Evolutionary conservation across 2,329 filamentous ascomycete species (phyloP).

Genomic region (Aspergillus awamori): DNA sequence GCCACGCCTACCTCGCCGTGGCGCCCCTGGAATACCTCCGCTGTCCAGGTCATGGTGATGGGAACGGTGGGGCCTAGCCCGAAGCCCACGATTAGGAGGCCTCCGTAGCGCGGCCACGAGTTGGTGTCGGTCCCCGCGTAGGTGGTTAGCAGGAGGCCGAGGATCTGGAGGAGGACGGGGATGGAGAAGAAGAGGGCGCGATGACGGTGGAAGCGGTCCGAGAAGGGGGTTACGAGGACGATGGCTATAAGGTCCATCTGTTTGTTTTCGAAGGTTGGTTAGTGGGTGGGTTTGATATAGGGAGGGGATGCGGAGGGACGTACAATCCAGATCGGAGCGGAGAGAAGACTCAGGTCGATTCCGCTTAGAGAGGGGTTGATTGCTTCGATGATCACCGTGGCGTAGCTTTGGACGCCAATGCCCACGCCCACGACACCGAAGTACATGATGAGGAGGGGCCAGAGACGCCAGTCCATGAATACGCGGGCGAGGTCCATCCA

Average conservation of each 20-base stretch:
- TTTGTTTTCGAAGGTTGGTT: not conserved
- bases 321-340: slow-evolving; percentile 90
- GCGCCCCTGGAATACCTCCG: slow-evolving; percentile 83
- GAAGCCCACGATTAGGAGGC: slow-evolving; percentile 86
- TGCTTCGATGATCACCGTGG: slow-evolving; percentile 79
- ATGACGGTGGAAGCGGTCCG: slow-evolving; percentile 80
- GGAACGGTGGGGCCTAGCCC: slow-evolving; percentile 88
- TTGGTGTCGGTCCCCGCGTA: slow-evolving; percentile 65
- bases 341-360: slow-evolving; percentile 77
- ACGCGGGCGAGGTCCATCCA: slow-evolving; percentile 70
- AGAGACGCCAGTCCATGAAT: slow-evolving; percentile 82
- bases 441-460: slow-evolving; percentile 87
- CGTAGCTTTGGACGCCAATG: slow-evolving; percentile 86
- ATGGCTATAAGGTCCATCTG: slow-evolving; percentile 88
- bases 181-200: slow-evolving; percentile 80
- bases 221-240: slow-evolving; percentile 79
- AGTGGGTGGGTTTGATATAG: not conserved
- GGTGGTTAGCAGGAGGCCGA: slow-evolving; percentile 76
- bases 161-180: slow-evolving; percentile 76
- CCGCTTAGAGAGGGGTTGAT: slow-evolving; percentile 74
- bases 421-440: slow-evolving; percentile 92
- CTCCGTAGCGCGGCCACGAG: slow-evolving; percentile 83
- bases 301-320: slow-evolving; percentile 37
- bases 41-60: slow-evolving; percentile 92
- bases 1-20: slow-evolving; percentile 91